Evolutionary conservation across 768 basidiomycete genomes (phyloP).

Genomic region (Naganishia onofrii): DNA sequence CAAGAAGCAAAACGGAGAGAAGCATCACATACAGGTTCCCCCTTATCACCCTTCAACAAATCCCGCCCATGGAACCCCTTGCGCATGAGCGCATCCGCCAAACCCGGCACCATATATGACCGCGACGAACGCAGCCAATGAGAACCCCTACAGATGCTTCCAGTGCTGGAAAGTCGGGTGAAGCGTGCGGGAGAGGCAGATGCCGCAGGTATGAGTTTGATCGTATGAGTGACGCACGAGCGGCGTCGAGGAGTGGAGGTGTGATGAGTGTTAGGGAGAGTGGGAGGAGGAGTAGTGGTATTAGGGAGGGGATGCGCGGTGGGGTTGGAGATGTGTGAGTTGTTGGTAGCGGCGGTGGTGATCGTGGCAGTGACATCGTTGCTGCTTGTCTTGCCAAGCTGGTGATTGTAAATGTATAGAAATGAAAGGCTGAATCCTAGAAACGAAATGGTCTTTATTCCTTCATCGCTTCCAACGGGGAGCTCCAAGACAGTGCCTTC

Average conservation of each 20-base stretch:
- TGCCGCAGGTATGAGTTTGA: constrained; percentile 23
- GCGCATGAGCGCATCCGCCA: constrained; percentile 73
- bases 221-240: constrained; percentile 31
- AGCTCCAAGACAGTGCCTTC: constrained; percentile 6
- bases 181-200: constrained; percentile 28
- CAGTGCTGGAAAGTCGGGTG: constrained; percentile 55
- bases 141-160: constrained; percentile 78
- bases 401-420: background rate
- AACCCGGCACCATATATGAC: constrained; percentile 74
- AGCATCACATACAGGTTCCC: constrained; percentile 24
- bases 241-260: constrained; percentile 41
- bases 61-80: constrained; percentile 83
- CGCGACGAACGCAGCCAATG: constrained; percentile 73
- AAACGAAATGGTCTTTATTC: no score
- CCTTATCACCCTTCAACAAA: constrained; percentile 68
- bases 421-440: no score
- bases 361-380: background rate
- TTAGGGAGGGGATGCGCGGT: background rate
- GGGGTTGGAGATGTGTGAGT: background rate
- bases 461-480: background rate
- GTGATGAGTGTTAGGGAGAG: constrained; percentile 42
- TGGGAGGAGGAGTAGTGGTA: constrained; percentile 37
- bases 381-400: background rate
- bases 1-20: no score
- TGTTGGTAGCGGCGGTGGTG: background rate